phyloP scores from a whole-genome alignment of 2,329 filamentous ascomycete species.

The Penicillium brasilianum region DNA sequence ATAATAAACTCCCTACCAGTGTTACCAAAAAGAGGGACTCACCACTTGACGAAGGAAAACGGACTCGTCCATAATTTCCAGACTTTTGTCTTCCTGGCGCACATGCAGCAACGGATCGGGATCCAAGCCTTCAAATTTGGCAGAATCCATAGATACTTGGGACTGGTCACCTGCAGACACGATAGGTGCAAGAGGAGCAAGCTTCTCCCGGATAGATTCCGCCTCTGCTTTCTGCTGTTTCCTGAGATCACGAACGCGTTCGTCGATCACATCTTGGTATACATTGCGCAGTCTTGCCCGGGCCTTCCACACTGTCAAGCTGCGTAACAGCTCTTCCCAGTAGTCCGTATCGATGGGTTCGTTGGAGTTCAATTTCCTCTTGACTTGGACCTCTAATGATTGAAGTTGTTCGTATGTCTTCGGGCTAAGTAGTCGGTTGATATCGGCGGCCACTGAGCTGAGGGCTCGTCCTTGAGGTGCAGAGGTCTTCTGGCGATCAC shows the following conservation, averaged over 20 bases:
- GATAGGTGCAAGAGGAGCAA: slow-evolving; percentile 56
- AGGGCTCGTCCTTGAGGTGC: slow-evolving; percentile 75
- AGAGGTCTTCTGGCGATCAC: slow-evolving; percentile 71
- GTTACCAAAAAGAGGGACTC: slow-evolving; percentile 31
- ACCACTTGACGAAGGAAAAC: slow-evolving; percentile 63
- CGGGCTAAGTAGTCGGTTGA: slow-evolving; percentile 82
- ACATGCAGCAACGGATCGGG: slow-evolving; percentile 70
- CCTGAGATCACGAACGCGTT: slow-evolving; percentile 68
- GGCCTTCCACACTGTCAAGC: slow-evolving; percentile 87
- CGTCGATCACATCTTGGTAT: slow-evolving; percentile 74
- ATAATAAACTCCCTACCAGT: slow-evolving; percentile 5
- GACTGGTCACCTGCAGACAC: slow-evolving; percentile 23
- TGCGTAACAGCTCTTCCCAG: slow-evolving; percentile 90
- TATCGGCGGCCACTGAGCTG: slow-evolving; percentile 81
- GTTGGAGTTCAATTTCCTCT: slow-evolving; percentile 80
- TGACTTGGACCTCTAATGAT: slow-evolving; percentile 83
- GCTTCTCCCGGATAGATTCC: slow-evolving; percentile 57
- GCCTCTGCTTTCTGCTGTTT: slow-evolving; percentile 73
- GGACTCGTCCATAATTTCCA: slow-evolving; percentile 63
- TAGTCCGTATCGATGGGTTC: slow-evolving; percentile 96
- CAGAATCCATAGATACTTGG: slow-evolving; percentile 24
- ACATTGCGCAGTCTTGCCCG: slow-evolving; percentile 81
- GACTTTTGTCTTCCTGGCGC: slow-evolving; percentile 65
- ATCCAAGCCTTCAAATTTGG: slow-evolving; percentile 58
- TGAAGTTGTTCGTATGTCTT: slow-evolving; percentile 89